A percentile compares a stretch with the other conserved stretches of the same genome.
Conservation (phyloP, 2,329 filamentous ascomycete genomes). For the Pseudocercospora ulei region DNA sequence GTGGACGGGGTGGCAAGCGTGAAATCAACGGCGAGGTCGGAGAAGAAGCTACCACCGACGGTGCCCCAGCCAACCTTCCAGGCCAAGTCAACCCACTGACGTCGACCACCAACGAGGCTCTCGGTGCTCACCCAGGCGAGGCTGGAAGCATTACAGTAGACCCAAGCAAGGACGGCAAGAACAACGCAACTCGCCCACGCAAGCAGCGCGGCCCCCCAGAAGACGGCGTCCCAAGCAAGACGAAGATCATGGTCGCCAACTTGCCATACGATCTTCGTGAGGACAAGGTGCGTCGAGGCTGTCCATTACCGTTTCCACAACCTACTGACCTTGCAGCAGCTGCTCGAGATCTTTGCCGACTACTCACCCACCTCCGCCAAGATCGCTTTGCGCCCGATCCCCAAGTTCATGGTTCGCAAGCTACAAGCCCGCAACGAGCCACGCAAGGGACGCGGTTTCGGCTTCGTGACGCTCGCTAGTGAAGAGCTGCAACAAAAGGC, state of each 20-base stretch:
- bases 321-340: slow-evolving; percentile 47
- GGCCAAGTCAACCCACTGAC: slow-evolving; percentile 44
- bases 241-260: slow-evolving; percentile 99
- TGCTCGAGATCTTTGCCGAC: slow-evolving; percentile 90
- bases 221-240: slow-evolving; percentile 96
- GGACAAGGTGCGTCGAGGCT: slow-evolving; percentile 62
- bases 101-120: slow-evolving; percentile 46
- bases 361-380: slow-evolving; percentile 93
- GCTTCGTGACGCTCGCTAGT: slow-evolving; percentile 89
- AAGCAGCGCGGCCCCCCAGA: slow-evolving; percentile 90
- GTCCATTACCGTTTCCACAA: slow-evolving; percentile 2
- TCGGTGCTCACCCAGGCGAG: slow-evolving; percentile 46
- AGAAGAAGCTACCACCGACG: slow-evolving; percentile 39
- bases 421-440: slow-evolving; percentile 94
- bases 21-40: slow-evolving; percentile 36
- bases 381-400: slow-evolving; percentile 96
- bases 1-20: slow-evolving; percentile 53
- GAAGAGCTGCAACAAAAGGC: slow-evolving; percentile 98
- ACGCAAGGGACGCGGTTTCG: slow-evolving; percentile 97
- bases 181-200: slow-evolving; percentile 48
- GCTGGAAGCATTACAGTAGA: slow-evolving; percentile 39
- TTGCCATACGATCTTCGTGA: slow-evolving; percentile 95
- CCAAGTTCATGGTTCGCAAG: slow-evolving; percentile 99
- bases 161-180: slow-evolving; percentile 37
- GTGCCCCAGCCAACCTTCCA: slow-evolving; percentile 43